Percentiles rank a stretch among this genome's conserved stretches.
phyloP scores from a whole-genome alignment of 768 basidiomycete genomes.

The Podaxis sp. region DNA sequence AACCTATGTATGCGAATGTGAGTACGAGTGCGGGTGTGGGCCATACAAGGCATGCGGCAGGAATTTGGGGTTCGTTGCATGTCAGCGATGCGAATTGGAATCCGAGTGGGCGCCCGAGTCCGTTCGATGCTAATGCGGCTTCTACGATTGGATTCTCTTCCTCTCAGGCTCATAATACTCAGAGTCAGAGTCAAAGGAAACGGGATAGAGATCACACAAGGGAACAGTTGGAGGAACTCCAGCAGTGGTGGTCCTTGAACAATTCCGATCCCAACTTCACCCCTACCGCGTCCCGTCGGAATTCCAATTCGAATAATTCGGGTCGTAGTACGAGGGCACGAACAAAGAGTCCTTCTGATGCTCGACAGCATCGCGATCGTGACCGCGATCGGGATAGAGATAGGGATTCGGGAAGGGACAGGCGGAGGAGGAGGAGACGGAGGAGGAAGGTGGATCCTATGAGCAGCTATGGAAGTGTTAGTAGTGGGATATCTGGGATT shows the following conservation, averaged over 20 bases:
- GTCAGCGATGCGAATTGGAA: not conserved
- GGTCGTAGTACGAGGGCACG: not conserved
- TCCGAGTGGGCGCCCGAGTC: not conserved
- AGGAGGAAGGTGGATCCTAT: not conserved
- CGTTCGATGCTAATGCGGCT: not conserved
- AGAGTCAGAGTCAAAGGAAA: not conserved
- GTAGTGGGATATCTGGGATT: not conserved
- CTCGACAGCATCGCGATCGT: not conserved
- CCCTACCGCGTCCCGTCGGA: too few species aligned
- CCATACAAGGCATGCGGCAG: not conserved
- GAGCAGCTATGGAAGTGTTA: slow-evolving; percentile 5
- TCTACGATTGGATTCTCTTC: not conserved
- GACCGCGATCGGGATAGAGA: not conserved
- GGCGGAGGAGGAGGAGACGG: not conserved
- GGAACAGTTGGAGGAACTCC: not conserved
- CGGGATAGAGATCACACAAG: not conserved
- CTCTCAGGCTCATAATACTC: not conserved
- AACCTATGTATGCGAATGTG: not conserved
- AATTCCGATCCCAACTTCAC: not conserved
- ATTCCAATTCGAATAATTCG: too few species aligned
- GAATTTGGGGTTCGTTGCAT: not conserved
- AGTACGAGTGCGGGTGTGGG: not conserved
- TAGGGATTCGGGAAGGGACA: not conserved
- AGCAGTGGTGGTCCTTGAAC: not conserved
- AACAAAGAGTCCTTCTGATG: not conserved